A percentile compares a stretch with the other conserved stretches of the same genome.
phyloP scores from a whole-genome alignment of 495 filamentous ascomycete species.

The Cudoniella acicularis region DNA sequence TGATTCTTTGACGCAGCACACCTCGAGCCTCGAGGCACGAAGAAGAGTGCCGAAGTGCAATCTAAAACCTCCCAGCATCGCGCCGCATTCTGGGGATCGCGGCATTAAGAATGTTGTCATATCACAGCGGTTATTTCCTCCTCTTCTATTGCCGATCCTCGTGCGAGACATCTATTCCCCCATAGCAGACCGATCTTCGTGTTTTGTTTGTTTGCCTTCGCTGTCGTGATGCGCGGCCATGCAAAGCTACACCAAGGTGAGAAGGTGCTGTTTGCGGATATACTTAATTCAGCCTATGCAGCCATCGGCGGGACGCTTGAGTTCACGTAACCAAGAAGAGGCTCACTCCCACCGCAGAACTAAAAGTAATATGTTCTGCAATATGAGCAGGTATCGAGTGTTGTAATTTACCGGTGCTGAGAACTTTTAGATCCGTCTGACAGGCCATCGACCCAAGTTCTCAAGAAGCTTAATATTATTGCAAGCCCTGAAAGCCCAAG shows the following conservation, averaged over 20 bases:
- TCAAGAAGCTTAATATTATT: not conserved
- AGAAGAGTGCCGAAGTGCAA: not conserved
- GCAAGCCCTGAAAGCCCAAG: not conserved
- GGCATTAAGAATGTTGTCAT: not conserved
- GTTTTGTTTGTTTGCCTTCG: not conserved
- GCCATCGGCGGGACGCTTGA: not conserved
- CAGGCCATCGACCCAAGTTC: not conserved
- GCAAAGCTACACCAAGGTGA: conserved; percentile 16
- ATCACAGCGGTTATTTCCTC: not conserved
- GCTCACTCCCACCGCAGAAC: not conserved
- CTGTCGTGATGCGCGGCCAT: not conserved
- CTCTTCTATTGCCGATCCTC: not conserved
- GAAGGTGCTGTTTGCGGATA: conserved; percentile 21
- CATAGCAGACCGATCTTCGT: conserved; percentile 1
- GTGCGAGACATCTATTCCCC: not conserved
- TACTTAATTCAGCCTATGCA: conserved; percentile 19
- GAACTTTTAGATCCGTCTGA: not conserved
- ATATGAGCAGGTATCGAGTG: not conserved
- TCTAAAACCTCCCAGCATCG: no score
- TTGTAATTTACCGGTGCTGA: not conserved
- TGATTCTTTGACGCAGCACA: no score
- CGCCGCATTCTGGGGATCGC: no score
- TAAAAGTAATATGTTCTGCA: not conserved
- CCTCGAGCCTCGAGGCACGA: no score
- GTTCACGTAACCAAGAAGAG: not conserved